phyloP scores from a whole-genome alignment of 169 alveolate species.

The Plasmodium chabaudi region DNA sequence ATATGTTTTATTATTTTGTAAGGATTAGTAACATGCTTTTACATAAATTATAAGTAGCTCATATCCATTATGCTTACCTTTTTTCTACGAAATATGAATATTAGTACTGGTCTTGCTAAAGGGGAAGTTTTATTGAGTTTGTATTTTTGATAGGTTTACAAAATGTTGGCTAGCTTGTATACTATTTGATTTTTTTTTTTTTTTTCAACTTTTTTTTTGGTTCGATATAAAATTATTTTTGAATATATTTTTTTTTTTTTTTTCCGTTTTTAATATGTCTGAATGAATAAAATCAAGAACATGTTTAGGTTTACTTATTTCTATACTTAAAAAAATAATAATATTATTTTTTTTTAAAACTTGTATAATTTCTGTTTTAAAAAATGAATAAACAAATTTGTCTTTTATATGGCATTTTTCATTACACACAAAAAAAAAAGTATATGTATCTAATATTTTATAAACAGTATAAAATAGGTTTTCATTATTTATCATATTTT shows the following conservation, averaged over 20 bases:
- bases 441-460: slow-evolving; percentile 43
- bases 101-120: too few relatives aligned
- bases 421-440: slow-evolving; percentile 37
- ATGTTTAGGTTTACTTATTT: slow-evolving; percentile 49
- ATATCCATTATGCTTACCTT: too few relatives aligned
- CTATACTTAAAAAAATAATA: slow-evolving; percentile 40
- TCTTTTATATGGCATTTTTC: slow-evolving; percentile 24
- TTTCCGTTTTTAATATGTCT: slow-evolving; percentile 12
- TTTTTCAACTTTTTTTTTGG: too few relatives aligned
- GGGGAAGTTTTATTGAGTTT: too few relatives aligned
- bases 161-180: too few relatives aligned
- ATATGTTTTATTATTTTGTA: too few relatives aligned
- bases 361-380: slow-evolving; percentile 36
- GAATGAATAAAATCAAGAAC: slow-evolving; percentile 30
- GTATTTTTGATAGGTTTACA: too few relatives aligned
- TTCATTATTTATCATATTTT: background rate
- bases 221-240: too few relatives aligned
- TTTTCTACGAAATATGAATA: too few relatives aligned
- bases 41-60: too few relatives aligned
- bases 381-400: slow-evolving; percentile 52
- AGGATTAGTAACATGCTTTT: too few relatives aligned
- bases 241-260: background rate
- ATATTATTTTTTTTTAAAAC: slow-evolving; percentile 51
- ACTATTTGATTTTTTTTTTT: too few relatives aligned
- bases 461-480: slow-evolving; percentile 37